Conservation (phyloP, 148 eudicot species). For the Suaeda aralocaspica region DNA sequence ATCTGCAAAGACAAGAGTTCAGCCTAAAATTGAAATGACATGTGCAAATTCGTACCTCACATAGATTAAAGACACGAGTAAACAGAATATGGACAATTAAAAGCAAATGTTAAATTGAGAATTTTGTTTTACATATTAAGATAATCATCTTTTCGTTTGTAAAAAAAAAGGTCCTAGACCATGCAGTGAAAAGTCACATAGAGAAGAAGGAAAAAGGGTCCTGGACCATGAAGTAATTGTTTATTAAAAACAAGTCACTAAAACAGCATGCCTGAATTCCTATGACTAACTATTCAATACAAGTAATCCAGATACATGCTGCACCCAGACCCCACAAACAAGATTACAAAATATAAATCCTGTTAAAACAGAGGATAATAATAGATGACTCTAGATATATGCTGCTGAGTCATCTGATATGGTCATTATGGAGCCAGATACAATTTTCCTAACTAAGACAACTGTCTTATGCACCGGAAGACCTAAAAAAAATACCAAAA, state of each 20-base stretch:
- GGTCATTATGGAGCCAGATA: background rate
- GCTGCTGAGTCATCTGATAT: background rate
- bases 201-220: too few species aligned
- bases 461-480: too few species aligned
- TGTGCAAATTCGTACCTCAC: background rate
- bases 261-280: background rate
- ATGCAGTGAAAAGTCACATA: too few species aligned
- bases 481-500: background rate
- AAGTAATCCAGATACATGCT: background rate
- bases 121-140: too few species aligned
- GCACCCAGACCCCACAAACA: too few species aligned
- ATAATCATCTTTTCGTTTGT: too few species aligned
- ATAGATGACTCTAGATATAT: background rate
- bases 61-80: background rate
- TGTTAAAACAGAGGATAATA: too few species aligned
- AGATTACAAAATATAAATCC: too few species aligned
- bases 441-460: too few species aligned
- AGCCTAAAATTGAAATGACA: background rate
- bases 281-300: background rate
- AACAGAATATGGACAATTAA: background rate
- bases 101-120: background rate
- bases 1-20: constrained; percentile 43
- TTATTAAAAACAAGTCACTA: background rate
- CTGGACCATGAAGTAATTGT: background rate
- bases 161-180: too few species aligned